phyloP scores from a whole-genome alignment of 2,329 filamentous ascomycete genomes.

The Sclerotinia minor region DNA sequence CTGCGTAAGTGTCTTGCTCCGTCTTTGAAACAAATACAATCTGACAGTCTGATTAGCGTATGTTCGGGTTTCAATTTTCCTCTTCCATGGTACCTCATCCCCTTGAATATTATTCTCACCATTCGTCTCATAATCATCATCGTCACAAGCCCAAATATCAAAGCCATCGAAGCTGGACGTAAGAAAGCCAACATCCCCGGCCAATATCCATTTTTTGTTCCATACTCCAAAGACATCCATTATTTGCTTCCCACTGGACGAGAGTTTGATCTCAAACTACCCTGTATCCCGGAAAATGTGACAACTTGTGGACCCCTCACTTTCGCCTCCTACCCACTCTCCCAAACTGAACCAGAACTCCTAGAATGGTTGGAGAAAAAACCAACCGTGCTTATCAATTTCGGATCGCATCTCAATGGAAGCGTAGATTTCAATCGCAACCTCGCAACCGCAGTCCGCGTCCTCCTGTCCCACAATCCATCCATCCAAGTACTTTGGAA shows the following conservation, averaged over 20 bases:
- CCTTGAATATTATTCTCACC: conserved; percentile 46
- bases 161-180: conserved; percentile 36
- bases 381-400: conserved; percentile 51
- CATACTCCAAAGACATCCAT: conserved; percentile 39
- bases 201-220: conserved; percentile 37
- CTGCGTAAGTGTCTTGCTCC: conserved; percentile 41
- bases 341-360: conserved; percentile 46
- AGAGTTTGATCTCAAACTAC: conserved; percentile 44
- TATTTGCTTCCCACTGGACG: conserved; percentile 33
- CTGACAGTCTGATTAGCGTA: conserved; percentile 7
- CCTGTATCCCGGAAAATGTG: conserved; percentile 47
- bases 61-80: conserved; percentile 49
- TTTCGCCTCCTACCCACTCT: conserved; percentile 41
- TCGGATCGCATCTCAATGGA: conserved; percentile 45
- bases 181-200: conserved; percentile 35
- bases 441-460: conserved; percentile 44
- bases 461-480: conserved; percentile 41
- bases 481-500: conserved; percentile 44
- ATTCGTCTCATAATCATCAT: conserved; percentile 37
- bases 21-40: not conserved
- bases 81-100: conserved; percentile 47
- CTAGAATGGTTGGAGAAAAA: conserved; percentile 46
- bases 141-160: conserved; percentile 31
- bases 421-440: conserved; percentile 42
- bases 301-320: conserved; percentile 51